Evolutionary conservation across 2,329 filamentous ascomycete species (phyloP).

Genomic region (Sphaerostilbella broomeana): DNA sequence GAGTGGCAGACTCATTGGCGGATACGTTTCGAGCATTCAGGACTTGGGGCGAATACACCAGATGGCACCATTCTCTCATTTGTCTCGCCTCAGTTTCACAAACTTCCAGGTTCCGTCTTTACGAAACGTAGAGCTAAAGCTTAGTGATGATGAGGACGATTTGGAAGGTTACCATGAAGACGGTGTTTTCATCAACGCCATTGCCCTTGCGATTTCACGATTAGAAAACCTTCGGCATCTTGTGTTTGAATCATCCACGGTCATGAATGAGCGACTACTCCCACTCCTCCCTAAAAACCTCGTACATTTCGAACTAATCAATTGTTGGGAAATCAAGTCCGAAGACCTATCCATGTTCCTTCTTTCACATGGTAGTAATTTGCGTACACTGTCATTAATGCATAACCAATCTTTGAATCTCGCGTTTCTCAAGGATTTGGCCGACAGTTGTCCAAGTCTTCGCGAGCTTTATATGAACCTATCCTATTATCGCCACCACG

Average conservation of each 20-base stretch:
- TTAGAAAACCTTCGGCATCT: constrained; percentile 62
- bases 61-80: constrained; percentile 46
- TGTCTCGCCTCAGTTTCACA: constrained; percentile 53
- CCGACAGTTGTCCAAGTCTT: constrained; percentile 61
- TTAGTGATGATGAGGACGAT: constrained; percentile 26
- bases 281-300: constrained; percentile 60
- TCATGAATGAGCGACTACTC: constrained; percentile 64
- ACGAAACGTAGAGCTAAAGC: constrained; percentile 30
- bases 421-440: constrained; percentile 63
- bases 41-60: constrained; percentile 47
- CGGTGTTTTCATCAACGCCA: constrained; percentile 34
- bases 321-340: constrained; percentile 70
- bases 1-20: constrained; percentile 49
- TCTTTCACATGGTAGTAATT: constrained; percentile 55
- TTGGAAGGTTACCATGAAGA: constrained; percentile 32
- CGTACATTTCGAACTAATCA: constrained; percentile 63
- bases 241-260: constrained; percentile 66
- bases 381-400: constrained; percentile 62
- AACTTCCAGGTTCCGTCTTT: constrained; percentile 55
- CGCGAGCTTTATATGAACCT: constrained; percentile 69
- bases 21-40: constrained; percentile 39
- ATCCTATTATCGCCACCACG: constrained; percentile 66
- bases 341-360: constrained; percentile 61
- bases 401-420: constrained; percentile 77
- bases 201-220: constrained; percentile 28